Conservation (phyloP, 352 stramenopile genomes). For the Phytopythium sindhum region DNA sequence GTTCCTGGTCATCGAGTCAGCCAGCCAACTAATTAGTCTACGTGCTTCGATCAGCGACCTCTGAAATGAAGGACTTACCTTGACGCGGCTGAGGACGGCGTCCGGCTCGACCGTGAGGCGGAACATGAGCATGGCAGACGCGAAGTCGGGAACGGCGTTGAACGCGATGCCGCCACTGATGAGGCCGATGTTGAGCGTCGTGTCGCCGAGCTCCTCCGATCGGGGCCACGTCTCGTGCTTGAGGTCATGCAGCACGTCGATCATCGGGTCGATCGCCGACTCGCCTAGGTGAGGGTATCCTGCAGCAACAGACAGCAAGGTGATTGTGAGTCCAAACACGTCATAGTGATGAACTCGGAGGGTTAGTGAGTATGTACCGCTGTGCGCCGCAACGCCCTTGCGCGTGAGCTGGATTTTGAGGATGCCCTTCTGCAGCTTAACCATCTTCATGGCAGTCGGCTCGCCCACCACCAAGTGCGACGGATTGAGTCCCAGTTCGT, state of each 20-base stretch:
- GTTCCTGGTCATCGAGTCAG: conserved; percentile 25
- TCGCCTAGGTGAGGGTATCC: conserved; percentile 79
- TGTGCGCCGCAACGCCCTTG: conserved; percentile 77
- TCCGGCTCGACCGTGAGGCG: conserved; percentile 72
- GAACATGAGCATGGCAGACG: conserved; percentile 89
- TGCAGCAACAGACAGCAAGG: conserved; percentile 10
- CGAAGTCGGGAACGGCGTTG: conserved; percentile 80
- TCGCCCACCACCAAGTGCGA: conserved; percentile 79
- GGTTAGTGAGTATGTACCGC: conserved; percentile 25
- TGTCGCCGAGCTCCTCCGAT: conserved; percentile 76
- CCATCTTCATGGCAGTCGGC: conserved; percentile 77
- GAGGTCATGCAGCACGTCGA: conserved; percentile 80
- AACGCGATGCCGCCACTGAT: conserved; percentile 76
- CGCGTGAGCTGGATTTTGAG: conserved; percentile 78
- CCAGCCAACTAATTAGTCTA: neutral
- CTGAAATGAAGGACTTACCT: conserved; percentile 19
- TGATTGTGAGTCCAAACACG: neutral
- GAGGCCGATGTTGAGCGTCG: conserved; percentile 83
- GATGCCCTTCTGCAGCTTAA: conserved; percentile 85
- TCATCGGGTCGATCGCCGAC: conserved; percentile 81
- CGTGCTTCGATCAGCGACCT: neutral
- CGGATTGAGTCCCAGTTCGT: conserved; percentile 70
- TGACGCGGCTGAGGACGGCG: conserved; percentile 61
- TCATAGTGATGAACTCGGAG: conserved; percentile 1
- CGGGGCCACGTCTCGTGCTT: conserved; percentile 75